Percentiles rank a stretch among this genome's conserved stretches.
Evolutionary conservation across 192 early-diverging fungal species (phyloP).

Genomic region (Gryganskiella cystojenkinii): DNA sequence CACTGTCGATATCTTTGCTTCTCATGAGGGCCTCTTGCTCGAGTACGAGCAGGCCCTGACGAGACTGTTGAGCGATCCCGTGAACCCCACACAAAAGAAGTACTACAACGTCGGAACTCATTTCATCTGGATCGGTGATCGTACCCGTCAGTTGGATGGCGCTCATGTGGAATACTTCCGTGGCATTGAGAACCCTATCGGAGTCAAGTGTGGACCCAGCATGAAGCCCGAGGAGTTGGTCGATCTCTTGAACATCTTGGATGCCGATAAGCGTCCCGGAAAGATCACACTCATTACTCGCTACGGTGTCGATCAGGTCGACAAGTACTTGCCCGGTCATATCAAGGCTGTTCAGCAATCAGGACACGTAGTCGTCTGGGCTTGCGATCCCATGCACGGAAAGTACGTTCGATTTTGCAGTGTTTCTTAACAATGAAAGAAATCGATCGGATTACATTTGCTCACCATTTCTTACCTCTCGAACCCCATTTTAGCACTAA

Average conservation of each 20-base stretch:
- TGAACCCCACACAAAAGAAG: constrained; percentile 57
- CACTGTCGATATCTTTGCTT: constrained; percentile 92
- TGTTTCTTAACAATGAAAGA: no score
- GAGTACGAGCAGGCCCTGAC: constrained; percentile 94
- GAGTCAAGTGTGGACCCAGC: constrained; percentile 94
- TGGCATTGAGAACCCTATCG: constrained; percentile 97
- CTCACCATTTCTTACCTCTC: not conserved
- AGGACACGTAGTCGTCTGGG: constrained; percentile 93
- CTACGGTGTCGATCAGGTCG: constrained; percentile 91
- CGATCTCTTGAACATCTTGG: constrained; percentile 85
- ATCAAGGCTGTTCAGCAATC: constrained; percentile 91
- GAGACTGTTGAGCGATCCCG: constrained; percentile 63
- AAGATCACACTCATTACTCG: constrained; percentile 97
- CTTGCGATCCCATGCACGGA: constrained; percentile 98
- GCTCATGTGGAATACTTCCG: constrained; percentile 98
- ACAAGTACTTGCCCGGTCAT: constrained; percentile 84
- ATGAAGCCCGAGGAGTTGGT: constrained; percentile 90
- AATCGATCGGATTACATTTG: no score
- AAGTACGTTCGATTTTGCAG: no score
- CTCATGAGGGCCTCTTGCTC: constrained; percentile 95
- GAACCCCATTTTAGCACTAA: constrained; percentile 68
- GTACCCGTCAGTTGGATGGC: constrained; percentile 94
- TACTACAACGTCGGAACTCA: constrained; percentile 96
- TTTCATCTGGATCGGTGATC: constrained; percentile 99
- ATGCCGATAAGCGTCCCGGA: constrained; percentile 87